Conservation (phyloP, 2,329 filamentous ascomycete genomes). For the Alternaria viburni region DNA sequence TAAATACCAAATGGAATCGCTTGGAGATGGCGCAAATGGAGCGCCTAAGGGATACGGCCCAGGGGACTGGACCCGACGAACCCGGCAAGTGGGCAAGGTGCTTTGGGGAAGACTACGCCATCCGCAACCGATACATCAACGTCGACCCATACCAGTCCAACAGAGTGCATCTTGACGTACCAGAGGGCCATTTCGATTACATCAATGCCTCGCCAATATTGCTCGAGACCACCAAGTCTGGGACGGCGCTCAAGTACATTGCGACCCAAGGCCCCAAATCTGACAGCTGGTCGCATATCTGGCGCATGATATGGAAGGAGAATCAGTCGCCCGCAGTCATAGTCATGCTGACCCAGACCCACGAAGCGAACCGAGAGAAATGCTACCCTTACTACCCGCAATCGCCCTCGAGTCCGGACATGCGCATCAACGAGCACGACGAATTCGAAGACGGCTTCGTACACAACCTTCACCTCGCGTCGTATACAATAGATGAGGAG, state of each 20-base stretch:
- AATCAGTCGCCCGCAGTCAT: conserved; percentile 74
- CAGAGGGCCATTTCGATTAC: conserved; percentile 65
- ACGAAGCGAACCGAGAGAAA: conserved; percentile 79
- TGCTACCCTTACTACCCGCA: conserved; percentile 87
- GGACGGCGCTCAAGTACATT: conserved; percentile 70
- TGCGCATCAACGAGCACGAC: conserved; percentile 66
- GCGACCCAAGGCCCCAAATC: conserved; percentile 91
- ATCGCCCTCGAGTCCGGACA: conserved; percentile 43
- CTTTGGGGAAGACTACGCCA: conserved; percentile 60
- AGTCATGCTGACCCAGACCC: conserved; percentile 91
- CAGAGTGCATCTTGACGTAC: conserved; percentile 79
- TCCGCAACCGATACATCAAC: conserved; percentile 85
- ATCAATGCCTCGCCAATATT: conserved; percentile 59
- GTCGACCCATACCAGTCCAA: conserved; percentile 91
- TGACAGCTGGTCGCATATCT: conserved; percentile 79
- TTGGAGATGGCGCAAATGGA: conserved; percentile 66
- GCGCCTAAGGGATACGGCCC: conserved; percentile 57
- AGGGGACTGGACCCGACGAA: conserved; percentile 49
- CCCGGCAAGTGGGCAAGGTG: conserved; percentile 65
- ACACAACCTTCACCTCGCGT: conserved; percentile 69
- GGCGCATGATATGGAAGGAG: conserved; percentile 94
- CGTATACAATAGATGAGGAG: conserved; percentile 60
- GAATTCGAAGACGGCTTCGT: conserved; percentile 70
- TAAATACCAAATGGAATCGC: conserved; percentile 65
- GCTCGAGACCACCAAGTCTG: conserved; percentile 50